A percentile compares a stretch with the other conserved stretches of the same genome.
Evolutionary conservation across 176 grass and related monocot genomes (phyloP).

Genomic region (Triticum aestivum): DNA sequence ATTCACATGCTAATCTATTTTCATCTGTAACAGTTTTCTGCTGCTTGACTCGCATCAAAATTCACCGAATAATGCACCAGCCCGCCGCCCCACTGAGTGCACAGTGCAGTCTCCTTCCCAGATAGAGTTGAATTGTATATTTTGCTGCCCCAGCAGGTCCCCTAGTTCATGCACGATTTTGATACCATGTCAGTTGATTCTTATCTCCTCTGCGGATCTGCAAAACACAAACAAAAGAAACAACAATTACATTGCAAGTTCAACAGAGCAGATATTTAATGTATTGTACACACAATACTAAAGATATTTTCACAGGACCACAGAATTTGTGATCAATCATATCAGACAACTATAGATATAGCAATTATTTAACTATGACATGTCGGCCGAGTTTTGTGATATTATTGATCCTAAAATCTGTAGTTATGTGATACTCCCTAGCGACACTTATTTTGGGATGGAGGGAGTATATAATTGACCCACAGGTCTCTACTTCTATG

Average conservation of each 20-base stretch:
- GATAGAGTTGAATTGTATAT: not conserved
- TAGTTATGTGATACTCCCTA: not conserved
- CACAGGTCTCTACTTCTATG: not conserved
- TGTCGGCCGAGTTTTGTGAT: not conserved
- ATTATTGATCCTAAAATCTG: not conserved
- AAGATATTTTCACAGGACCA: not conserved
- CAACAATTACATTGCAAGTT: slow-evolving; percentile 6
- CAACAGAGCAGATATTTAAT: not conserved
- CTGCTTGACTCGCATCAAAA: not conserved
- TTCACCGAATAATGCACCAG: not conserved
- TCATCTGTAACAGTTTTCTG: slow-evolving; percentile 26
- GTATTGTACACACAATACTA: not conserved
- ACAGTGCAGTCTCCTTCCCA: not conserved
- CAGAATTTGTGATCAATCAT: slow-evolving; percentile 1
- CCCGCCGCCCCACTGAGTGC: not conserved
- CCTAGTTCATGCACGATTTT: not conserved
- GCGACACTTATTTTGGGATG: no score
- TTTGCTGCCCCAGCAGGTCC: slow-evolving; percentile 2
- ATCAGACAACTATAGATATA: not conserved
- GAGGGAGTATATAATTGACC: not conserved
- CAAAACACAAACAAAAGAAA: slow-evolving; percentile 9
- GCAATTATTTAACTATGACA: not conserved
- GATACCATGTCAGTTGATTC: not conserved
- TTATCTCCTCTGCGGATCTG: slow-evolving; percentile 15
- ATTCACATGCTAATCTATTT: slow-evolving; percentile 29